Conservation (phyloP, 371 early-diverging fungal genomes). For the Mucor piriformis region DNA sequence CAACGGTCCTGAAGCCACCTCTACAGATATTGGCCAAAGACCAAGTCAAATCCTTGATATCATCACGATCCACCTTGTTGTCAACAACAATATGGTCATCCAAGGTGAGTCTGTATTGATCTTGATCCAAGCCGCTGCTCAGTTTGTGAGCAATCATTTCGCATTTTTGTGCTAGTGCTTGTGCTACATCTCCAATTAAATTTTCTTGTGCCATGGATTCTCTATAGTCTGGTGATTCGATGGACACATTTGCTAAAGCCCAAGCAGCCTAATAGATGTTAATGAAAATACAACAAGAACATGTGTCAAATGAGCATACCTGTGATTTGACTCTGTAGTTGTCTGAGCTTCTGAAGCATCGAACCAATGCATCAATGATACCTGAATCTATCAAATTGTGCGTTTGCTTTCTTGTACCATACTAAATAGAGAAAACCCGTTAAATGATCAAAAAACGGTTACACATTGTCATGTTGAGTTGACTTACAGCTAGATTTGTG, state of each 20-base stretch:
- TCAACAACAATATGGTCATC: constrained; percentile 3
- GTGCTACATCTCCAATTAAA: constrained; percentile 16
- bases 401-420: constrained; percentile 38
- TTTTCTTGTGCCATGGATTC: constrained; percentile 19
- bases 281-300: background rate
- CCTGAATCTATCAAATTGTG: constrained; percentile 35
- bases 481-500: constrained; percentile 49
- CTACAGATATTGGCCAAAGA: constrained; percentile 29
- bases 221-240: constrained; percentile 24
- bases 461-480: too few relatives aligned
- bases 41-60: constrained; percentile 28
- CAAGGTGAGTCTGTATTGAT: background rate
- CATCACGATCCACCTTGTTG: constrained; percentile 10
- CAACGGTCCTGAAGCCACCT: constrained; percentile 24
- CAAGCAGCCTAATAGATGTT: constrained; percentile 21
- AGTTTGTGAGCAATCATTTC: constrained; percentile 9
- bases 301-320: constrained; percentile 6
- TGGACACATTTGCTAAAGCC: constrained; percentile 30
- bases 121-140: background rate
- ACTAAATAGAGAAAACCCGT: constrained; percentile 21
- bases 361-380: constrained; percentile 29
- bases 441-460: background rate
- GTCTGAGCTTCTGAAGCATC: constrained; percentile 14
- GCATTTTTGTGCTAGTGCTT: constrained; percentile 8
- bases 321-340: constrained; percentile 19